Conservation (phyloP, 345 rosid genomes). For the Melaleuca alternifolia region DNA sequence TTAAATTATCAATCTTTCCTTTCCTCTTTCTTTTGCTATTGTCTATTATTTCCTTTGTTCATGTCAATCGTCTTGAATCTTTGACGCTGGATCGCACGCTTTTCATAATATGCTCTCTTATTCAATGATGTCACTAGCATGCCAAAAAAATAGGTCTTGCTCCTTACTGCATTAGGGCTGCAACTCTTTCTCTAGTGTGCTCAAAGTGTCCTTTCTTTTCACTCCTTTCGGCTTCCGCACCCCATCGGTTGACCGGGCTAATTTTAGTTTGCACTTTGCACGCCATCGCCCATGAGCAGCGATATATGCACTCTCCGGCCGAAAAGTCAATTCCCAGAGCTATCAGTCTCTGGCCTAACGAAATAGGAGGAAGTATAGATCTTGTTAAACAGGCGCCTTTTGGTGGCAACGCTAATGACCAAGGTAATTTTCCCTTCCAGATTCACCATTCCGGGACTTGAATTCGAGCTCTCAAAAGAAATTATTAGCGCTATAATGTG, state of each 20-base stretch:
- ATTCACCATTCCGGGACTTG: no score
- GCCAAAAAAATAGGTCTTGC: neutral
- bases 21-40: neutral
- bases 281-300: neutral
- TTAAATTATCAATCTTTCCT: neutral
- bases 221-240: neutral
- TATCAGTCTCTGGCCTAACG: neutral
- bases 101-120: neutral
- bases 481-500: no score
- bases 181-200: neutral
- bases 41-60: neutral
- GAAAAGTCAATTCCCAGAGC: neutral
- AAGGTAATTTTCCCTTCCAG: no score
- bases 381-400: no score
- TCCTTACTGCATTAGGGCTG: neutral
- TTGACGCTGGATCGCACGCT: neutral
- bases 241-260: neutral
- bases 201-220: neutral
- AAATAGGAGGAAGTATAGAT: no score
- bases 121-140: neutral
- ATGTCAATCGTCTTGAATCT: neutral
- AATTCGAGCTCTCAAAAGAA: no score
- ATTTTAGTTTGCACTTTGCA: neutral
- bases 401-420: no score
- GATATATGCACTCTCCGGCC: neutral